Base-by-base conservation (phyloP, 768 basidiomycete species). In the Thelephora ganbajun region DNA sequence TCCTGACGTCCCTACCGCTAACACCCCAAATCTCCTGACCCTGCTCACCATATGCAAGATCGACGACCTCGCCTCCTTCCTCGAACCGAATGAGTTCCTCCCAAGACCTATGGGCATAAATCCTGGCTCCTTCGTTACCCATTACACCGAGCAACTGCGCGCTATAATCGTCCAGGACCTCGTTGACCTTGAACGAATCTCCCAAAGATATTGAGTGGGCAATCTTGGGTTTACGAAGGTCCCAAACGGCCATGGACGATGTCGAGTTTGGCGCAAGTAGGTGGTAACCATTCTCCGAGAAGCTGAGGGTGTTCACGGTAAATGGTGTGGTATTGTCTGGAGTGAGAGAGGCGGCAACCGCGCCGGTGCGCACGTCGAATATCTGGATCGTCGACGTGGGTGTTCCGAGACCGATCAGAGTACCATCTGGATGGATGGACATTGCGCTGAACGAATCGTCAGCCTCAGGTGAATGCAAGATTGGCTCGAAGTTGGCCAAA, bases 261-360 rank as follows among this genome's bases (percentile, higher is more conserved):
- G 71, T 67, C 16, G 79, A 75, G 56, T 77, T 71, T 37, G 89
- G 85, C 1, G 83, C 80, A 23, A 92, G 76, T 56, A 98, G 84
- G 61, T 93, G 88, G 67, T 96, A 99, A 1, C 94, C 94, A 58
- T 99, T 98, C 66, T 99, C 96, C 23, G 91, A 94, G 73, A 99
- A 98, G 9, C 84, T 79, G 44, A 94, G 66, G 1, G 86, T 77
- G 59, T 83, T 76, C 50, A 94, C 74, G 22, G 79, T 77, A 66
- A 89, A 90, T 3, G 88, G 77, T 13, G 74, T 67, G 36, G 66
- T 69, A 35, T 76, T 76, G 2, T 77, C 62, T 0, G 84, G 81
- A 0, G 77, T 71, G 48, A 90, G 75, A 46, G 77, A 76, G 2
- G 86, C 87, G 26, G 83, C 89, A 48, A 85, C 70, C 13, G 77